Evolutionary conservation across 2,329 filamentous ascomycete species (phyloP).

Genomic region (Fusarium zealandicum): DNA sequence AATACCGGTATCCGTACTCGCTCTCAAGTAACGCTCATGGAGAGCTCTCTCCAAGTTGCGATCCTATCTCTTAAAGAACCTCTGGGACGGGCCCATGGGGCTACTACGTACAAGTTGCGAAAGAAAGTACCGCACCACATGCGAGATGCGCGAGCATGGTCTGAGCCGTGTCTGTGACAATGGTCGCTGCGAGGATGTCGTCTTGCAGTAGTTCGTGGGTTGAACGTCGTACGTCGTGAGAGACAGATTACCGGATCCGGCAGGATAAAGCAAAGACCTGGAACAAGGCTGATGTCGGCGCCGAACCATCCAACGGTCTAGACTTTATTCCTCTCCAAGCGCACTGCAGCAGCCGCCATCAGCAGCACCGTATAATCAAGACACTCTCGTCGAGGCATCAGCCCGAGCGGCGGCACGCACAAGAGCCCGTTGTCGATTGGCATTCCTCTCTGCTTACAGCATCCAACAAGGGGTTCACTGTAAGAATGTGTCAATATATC

Average conservation of each 20-base stretch:
- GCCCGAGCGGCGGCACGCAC: background rate
- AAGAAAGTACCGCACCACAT: slow-evolving; percentile 4
- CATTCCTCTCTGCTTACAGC: slow-evolving; percentile 9
- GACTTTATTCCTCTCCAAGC: slow-evolving; percentile 20
- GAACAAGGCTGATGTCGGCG: slow-evolving; percentile 32
- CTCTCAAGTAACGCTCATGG: background rate
- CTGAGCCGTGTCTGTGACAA: slow-evolving; percentile 29
- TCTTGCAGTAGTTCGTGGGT: slow-evolving; percentile 35
- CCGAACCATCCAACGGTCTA: slow-evolving; percentile 31
- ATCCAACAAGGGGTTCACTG: slow-evolving; percentile 6
- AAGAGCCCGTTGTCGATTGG: background rate
- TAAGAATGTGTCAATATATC: background rate
- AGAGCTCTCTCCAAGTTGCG: background rate
- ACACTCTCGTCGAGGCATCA: background rate
- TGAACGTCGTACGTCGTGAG: slow-evolving; percentile 19
- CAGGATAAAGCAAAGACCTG: slow-evolving; percentile 14
- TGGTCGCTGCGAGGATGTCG: slow-evolving; percentile 28
- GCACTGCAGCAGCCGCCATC: slow-evolving; percentile 4
- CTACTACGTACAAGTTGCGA: background rate
- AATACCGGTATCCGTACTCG: too few relatives aligned
- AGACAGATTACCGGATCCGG: slow-evolving; percentile 31
- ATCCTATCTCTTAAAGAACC: background rate
- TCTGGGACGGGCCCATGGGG: background rate
- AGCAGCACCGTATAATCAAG: slow-evolving; percentile 8
- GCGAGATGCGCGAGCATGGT: slow-evolving; percentile 18